These are phyloP conservation scores for Immersiella caudata DNA, from an alignment of 495 filamentous ascomycete species.

Conservation along the genomic window DNA sequence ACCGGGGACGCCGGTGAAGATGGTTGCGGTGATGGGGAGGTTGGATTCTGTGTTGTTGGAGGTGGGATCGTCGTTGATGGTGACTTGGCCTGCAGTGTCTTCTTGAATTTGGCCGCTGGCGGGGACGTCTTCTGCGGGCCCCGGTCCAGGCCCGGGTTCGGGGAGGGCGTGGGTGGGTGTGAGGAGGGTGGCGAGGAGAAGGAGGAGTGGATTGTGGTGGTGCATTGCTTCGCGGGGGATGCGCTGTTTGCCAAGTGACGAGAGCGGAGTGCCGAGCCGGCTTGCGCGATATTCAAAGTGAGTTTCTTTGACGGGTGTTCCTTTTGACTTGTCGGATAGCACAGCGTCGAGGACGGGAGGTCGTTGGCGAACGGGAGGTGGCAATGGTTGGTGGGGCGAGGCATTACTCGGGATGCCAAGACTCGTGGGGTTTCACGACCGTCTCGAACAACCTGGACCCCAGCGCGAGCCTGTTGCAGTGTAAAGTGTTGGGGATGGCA, in stretches of 20 bases:
- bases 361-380: conserved; percentile 4
- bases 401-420: not conserved
- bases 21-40: conserved; percentile 37
- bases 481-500: not conserved
- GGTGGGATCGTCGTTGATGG: conserved; percentile 36
- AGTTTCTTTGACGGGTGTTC: not conserved
- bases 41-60: conserved; percentile 26
- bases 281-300: not conserved
- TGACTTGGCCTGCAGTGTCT: conserved; percentile 39
- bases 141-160: not conserved
- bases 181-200: conserved; percentile 14
- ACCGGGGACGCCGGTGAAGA: conserved; percentile 44
- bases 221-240: not conserved
- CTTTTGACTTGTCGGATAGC: not conserved
- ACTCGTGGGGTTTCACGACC: conserved; percentile 1
- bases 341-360: not conserved
- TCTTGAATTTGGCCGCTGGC: conserved; percentile 30
- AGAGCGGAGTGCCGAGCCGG: not conserved
- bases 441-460: not conserved
- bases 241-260: not conserved
- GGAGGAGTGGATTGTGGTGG: not conserved
- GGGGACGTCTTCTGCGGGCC: conserved; percentile 21
- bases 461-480: not conserved
- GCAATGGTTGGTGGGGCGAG: not conserved
- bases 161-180: not conserved